Base-by-base conservation (phyloP, 768 basidiomycete genomes). In the Glaciozyma antarctica region DNA sequence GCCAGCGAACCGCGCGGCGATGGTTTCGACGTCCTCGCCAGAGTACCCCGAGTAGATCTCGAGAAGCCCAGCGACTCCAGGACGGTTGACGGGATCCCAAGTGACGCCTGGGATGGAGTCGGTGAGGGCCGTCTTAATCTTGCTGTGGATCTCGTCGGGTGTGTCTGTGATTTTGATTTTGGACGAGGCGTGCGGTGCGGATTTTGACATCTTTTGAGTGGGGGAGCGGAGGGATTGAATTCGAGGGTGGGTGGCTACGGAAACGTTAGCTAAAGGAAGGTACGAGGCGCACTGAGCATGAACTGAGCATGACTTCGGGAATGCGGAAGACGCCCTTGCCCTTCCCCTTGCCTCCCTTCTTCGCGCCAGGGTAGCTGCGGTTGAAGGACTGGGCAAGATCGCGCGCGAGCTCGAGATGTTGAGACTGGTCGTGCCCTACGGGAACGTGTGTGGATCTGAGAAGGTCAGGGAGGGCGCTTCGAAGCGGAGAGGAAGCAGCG, bases 341-440 rank as follows among this genome's bases (percentile, higher is more conserved):
- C 59, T 72, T 49, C 78, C 77, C 58, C 26, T 61, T 64, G 52
- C 63, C 66, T 44, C 59, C 62, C 17, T 26, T 44, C 28, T 45
- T 22, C 15, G 28, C 22, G 48, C 73, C 64, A 4, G 69, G 64
- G 75, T 84, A 90, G 22, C 81, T 81, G 12, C 83, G 81, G 75
- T 97, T 97, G 79, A 94, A 94, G 12, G 77, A 78, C 22, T 88
- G 84, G 0, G 89, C 91, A 16, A 95, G 78, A 71, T 93, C 90
- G 38, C 90, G 84, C 22, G 82, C 82, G 0, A 98, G 83, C 73
- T 95, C 92, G 49, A 97, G 82, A 73, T 98, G 94, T 78, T 98
- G 94, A 26, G 84, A 83, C 74, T 97, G 94, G 75, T 98, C 94
- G 73, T 97, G 92, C 30, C 94, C 94, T 7, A 98, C 93, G 0